Evolutionary conservation across 768 basidiomycete genomes (phyloP), one percentile per base, ranked within the genome.

Genomic region (Leccinum sublutescens): DNA sequence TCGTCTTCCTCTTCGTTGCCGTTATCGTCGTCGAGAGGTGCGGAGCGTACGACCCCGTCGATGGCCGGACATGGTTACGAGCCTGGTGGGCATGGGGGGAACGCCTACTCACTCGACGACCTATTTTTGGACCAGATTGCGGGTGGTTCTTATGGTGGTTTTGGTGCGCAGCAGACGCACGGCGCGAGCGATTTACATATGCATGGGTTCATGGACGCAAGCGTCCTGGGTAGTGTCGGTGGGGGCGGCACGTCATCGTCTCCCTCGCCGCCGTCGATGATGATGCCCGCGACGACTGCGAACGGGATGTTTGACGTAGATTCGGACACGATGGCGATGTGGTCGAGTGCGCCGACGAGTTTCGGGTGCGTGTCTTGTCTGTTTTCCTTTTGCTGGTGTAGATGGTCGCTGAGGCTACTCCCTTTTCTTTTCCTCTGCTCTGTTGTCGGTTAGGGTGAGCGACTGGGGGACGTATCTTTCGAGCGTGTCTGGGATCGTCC

Each of bases 341-440:
- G 85, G 86, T 82, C 84, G 11, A 78, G 75, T 53, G 83, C 85
- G 23, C 85, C 85, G 14, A 77, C 78, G 12, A 79, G 80, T 19
- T 85, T 85, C 56, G 84, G 84, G 87, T 88, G 65, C 64, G 85
- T 76, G 3, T 43, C n/a, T 43, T 43, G 38, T 43, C n/a, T 19
- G n/a, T 10, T 45, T 49, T 51, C 45, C n/a, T 25, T 34, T 17
- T n/a, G 9, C 4, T 6, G n/a, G 8, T 34, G 25, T 48, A 9
- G 48, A 5, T 58, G 62, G 49, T 45, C 8, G 25, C 48, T 49
- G 31, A n/a, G 50, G 15, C 51, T 33, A 29, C n/a, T 43, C n/a
- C n/a, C 4, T 11, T 45, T n/a, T 4, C 50, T 33, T 31, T 11
- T 19, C 10, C 10, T 10, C 11, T 19, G 8, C 7, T 40, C 38